phyloP scores from a whole-genome alignment of 2,329 filamentous ascomycete genomes.

The Ophiocordyceps camponoti-rufipedis region DNA sequence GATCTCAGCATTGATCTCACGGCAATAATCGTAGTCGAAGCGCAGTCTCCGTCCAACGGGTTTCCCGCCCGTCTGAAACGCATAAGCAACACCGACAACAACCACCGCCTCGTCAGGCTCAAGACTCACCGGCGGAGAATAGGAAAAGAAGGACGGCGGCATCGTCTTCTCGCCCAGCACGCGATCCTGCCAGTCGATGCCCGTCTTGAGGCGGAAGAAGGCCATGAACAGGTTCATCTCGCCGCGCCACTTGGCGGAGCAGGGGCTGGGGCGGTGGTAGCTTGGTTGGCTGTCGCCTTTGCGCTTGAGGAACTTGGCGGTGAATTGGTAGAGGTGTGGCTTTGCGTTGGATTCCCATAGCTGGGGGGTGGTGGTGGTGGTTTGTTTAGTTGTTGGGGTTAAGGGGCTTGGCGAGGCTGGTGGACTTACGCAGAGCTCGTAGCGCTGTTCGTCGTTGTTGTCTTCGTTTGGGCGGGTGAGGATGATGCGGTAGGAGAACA shows the following conservation, averaged over 20 bases:
- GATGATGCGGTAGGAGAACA: slow-evolving; percentile 45
- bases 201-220: slow-evolving; percentile 41
- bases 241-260: slow-evolving; percentile 17
- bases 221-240: slow-evolving; percentile 32
- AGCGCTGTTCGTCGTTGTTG: slow-evolving; percentile 34
- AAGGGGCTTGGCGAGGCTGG: no score
- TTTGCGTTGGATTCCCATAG: slow-evolving; percentile 46
- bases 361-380: slow-evolving; percentile 28
- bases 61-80: slow-evolving; percentile 11
- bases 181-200: slow-evolving; percentile 40
- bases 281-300: slow-evolving; percentile 16
- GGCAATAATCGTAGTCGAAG: slow-evolving; percentile 14
- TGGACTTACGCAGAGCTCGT: slow-evolving; percentile 35
- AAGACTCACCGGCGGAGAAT: slow-evolving; percentile 25
- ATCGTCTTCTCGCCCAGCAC: slow-evolving; percentile 16
- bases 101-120: no score
- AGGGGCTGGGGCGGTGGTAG: slow-evolving; percentile 19
- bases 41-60: slow-evolving; percentile 17
- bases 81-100: no score
- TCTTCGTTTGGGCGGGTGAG: slow-evolving; percentile 31
- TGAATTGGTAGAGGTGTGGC: slow-evolving; percentile 43
- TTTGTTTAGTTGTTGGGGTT: background rate
- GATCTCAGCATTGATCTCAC: slow-evolving; percentile 14
- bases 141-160: slow-evolving; percentile 19
- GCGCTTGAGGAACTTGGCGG: slow-evolving; percentile 29